phyloP scores from a whole-genome alignment of 2,329 filamentous ascomycete genomes.

The Pseudonectria buxi region DNA sequence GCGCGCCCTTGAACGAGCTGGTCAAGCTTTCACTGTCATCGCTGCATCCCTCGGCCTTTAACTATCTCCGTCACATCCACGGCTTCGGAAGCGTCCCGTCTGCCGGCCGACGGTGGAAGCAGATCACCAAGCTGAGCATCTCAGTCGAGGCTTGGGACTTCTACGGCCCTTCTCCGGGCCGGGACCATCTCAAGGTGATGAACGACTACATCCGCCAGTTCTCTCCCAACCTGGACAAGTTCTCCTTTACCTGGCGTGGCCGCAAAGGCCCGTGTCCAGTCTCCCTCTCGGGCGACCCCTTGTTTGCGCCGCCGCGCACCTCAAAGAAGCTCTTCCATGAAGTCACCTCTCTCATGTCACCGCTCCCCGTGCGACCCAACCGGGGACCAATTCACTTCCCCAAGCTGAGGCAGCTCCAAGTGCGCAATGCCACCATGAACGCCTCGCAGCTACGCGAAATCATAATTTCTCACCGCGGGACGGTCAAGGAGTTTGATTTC shows the following conservation, averaged over 20 bases:
- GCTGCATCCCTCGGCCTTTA: slow-evolving; percentile 68
- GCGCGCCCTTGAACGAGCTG: slow-evolving; percentile 58
- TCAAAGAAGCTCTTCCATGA: slow-evolving; percentile 57
- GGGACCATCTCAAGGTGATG: slow-evolving; percentile 69
- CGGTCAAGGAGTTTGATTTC: slow-evolving; percentile 72
- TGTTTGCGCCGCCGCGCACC: slow-evolving; percentile 52
- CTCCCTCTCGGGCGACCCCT: slow-evolving; percentile 60
- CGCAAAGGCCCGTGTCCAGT: slow-evolving; percentile 69
- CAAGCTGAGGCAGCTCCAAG: slow-evolving; percentile 58
- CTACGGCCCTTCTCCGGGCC: slow-evolving; percentile 49
- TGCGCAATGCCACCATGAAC: slow-evolving; percentile 68
- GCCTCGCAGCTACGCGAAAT: slow-evolving; percentile 64
- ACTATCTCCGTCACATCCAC: slow-evolving; percentile 68
- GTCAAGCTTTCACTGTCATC: slow-evolving; percentile 64
- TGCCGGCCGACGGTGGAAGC: slow-evolving; percentile 65
- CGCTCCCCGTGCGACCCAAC: slow-evolving; percentile 45
- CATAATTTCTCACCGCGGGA: slow-evolving; percentile 58
- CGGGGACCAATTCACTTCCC: slow-evolving; percentile 59
- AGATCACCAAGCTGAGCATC: slow-evolving; percentile 68
- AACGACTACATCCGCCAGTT: slow-evolving; percentile 74
- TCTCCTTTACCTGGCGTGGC: slow-evolving; percentile 73
- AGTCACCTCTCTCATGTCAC: slow-evolving; percentile 58
- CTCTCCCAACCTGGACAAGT: slow-evolving; percentile 56
- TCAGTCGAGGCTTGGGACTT: slow-evolving; percentile 66
- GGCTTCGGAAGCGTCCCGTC: slow-evolving; percentile 70